A percentile compares a stretch with the other conserved stretches of the same genome.
phyloP scores from a whole-genome alignment of 495 filamentous ascomycete genomes.

The Clohesyomyces aquaticus region DNA sequence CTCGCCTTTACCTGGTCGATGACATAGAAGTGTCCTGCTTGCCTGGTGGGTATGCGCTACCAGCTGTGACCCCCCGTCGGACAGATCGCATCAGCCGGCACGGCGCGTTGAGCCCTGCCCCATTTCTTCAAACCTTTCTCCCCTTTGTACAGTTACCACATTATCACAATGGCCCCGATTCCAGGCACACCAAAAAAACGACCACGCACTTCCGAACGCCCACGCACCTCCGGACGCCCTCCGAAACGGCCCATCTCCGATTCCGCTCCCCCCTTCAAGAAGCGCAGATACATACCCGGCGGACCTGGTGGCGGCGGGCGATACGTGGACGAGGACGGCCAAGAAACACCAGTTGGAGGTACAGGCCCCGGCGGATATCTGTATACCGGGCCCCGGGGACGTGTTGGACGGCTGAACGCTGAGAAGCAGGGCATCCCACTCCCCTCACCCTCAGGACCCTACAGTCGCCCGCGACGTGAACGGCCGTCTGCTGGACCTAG shows the following conservation, averaged over 20 bases:
- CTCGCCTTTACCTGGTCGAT: constrained; percentile 1
- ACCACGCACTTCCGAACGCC: constrained; percentile 26
- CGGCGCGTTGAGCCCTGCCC: constrained; percentile 22
- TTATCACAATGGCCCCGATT: constrained; percentile 33
- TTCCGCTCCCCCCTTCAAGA: constrained; percentile 40
- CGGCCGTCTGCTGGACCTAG: constrained; percentile 55
- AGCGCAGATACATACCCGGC: constrained; percentile 48
- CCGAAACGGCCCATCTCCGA: constrained; percentile 25
- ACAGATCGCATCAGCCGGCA: constrained; percentile 22
- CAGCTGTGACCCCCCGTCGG: constrained; percentile 14
- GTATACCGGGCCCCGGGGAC: constrained; percentile 52
- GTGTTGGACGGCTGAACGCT: constrained; percentile 49
- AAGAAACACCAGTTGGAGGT: constrained; percentile 51
- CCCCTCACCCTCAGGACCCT: constrained; percentile 56
- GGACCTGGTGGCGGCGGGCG: constrained; percentile 49
- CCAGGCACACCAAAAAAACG: constrained; percentile 33
- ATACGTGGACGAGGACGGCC: constrained; percentile 47
- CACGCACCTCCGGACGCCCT: constrained; percentile 26
- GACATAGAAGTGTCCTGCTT: background rate
- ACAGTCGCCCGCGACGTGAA: constrained; percentile 58
- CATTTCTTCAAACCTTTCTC: constrained; percentile 18
- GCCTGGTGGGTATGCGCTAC: constrained; percentile 20
- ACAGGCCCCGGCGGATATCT: constrained; percentile 53
- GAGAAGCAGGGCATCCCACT: constrained; percentile 49
- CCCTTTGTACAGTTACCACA: constrained; percentile 9